These are phyloP conservation scores for Pseudogymnoascus verrucosus DNA, from an alignment of 2,329 filamentous ascomycete species.

Conservation along the genomic window DNA sequence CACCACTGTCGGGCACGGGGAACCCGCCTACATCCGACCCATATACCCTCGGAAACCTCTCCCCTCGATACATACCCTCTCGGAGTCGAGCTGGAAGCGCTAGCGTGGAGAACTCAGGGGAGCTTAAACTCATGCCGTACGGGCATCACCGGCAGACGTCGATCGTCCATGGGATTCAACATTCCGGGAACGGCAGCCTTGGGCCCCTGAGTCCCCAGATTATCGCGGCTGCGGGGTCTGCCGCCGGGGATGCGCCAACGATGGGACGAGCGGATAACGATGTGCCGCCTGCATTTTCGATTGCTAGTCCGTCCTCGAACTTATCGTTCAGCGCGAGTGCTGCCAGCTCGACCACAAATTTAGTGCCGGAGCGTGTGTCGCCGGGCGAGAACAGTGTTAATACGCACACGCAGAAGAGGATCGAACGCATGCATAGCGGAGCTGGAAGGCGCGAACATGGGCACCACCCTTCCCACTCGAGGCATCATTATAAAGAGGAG, in stretches of 20 bases:
- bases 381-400: conserved; percentile 39
- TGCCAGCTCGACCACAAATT: conserved; percentile 25
- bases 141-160: conserved; percentile 94
- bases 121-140: conserved; percentile 36
- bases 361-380: conserved; percentile 26
- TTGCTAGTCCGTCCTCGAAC: conserved; percentile 17
- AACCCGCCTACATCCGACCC: background rate
- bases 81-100: background rate
- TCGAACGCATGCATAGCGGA: conserved; percentile 55
- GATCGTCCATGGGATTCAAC: conserved; percentile 93
- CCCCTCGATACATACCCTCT: background rate
- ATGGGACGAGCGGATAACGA: conserved; percentile 22
- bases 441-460: conserved; percentile 66
- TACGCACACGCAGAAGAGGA: conserved; percentile 42
- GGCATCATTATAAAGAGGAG: conserved; percentile 58
- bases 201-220: conserved; percentile 82
- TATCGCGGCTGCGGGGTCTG: conserved; percentile 58
- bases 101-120: background rate
- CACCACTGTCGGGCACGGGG: background rate
- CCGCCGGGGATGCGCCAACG: conserved; percentile 23
- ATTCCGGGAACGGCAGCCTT: conserved; percentile 81
- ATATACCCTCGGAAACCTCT: background rate
- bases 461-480: conserved; percentile 68
- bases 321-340: conserved; percentile 21
- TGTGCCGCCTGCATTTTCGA: conserved; percentile 18